These are phyloP conservation scores for Boletus rufocinnamomeus DNA, from an alignment of 768 basidiomycete genomes.

Conservation along the genomic window DNA sequence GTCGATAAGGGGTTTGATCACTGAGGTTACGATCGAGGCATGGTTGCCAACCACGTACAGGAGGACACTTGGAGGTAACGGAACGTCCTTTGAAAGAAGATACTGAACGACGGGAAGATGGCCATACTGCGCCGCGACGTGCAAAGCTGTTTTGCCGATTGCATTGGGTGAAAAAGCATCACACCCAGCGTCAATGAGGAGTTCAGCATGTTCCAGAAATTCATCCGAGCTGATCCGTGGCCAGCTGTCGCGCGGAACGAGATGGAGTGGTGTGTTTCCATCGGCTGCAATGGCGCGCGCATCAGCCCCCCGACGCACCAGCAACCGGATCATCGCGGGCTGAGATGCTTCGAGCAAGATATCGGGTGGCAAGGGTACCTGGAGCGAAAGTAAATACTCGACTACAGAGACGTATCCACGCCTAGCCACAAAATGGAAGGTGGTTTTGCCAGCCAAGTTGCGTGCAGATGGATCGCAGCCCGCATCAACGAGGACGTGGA, in stretches of 20 bases:
- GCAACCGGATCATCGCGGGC: neutral
- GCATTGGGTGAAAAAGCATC: neutral
- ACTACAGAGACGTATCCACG: neutral
- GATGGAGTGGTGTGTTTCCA: neutral
- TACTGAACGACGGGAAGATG: neutral
- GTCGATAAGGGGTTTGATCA: no score
- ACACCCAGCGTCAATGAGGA: neutral
- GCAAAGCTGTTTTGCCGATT: neutral
- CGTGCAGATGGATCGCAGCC: conserved; percentile 7
- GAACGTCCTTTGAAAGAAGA: neutral
- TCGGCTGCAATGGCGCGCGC: neutral
- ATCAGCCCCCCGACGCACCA: neutral
- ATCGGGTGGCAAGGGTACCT: neutral
- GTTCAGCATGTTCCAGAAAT: neutral
- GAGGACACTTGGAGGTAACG: neutral
- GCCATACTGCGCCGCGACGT: neutral
- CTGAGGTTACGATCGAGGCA: no score
- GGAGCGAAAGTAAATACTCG: neutral
- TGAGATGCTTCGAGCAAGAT: neutral
- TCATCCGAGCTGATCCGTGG: neutral
- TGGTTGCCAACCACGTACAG: neutral
- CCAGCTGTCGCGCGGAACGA: neutral
- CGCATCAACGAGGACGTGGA: conserved; percentile 5
- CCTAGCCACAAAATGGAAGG: neutral
- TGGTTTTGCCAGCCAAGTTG: neutral